Percentiles rank a stretch among this genome's conserved stretches.
These are phyloP conservation scores for Pythium oligandrum DNA, from an alignment of 352 stramenopile genomes.

Conservation along the genomic window DNA sequence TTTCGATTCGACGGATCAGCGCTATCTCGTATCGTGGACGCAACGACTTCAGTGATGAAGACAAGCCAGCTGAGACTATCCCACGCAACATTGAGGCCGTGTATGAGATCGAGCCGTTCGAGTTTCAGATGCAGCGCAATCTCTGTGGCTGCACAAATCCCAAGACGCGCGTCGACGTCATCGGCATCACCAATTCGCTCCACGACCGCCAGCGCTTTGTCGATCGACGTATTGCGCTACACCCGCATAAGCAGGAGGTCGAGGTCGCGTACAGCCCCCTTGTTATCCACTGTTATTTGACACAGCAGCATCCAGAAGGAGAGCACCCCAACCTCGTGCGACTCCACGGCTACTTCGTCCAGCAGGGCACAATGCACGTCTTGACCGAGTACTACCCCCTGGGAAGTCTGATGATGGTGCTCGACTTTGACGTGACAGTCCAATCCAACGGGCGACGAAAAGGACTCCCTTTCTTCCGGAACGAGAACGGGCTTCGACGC, in stretches of 20 bases:
- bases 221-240: slow-evolving; percentile 9
- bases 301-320: slow-evolving; percentile 1
- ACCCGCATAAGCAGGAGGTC: slow-evolving; percentile 1
- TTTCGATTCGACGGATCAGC: no score
- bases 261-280: slow-evolving; percentile 3
- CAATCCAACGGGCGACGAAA: not conserved
- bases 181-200: not conserved
- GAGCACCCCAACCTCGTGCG: slow-evolving; percentile 13
- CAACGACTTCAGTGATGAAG: no score
- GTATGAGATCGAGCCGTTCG: slow-evolving; percentile 11
- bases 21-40: no score
- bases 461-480: slow-evolving; percentile 1
- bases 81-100: not conserved
- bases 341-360: slow-evolving; percentile 11
- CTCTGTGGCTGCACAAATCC: slow-evolving; percentile 14
- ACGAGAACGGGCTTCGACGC: not conserved
- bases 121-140: slow-evolving; percentile 21
- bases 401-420: slow-evolving; percentile 7
- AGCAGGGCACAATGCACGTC: slow-evolving; percentile 15
- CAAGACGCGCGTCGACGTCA: slow-evolving; percentile 12
- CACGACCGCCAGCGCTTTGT: not conserved
- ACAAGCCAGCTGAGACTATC: slow-evolving; percentile 2
- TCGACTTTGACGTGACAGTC: not conserved
- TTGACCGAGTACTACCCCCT: slow-evolving; percentile 13
- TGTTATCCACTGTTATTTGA: slow-evolving; percentile 15